phyloP scores from a whole-genome alignment of 192 early-diverging fungal species.

The Linnemannia schmuckeri region DNA sequence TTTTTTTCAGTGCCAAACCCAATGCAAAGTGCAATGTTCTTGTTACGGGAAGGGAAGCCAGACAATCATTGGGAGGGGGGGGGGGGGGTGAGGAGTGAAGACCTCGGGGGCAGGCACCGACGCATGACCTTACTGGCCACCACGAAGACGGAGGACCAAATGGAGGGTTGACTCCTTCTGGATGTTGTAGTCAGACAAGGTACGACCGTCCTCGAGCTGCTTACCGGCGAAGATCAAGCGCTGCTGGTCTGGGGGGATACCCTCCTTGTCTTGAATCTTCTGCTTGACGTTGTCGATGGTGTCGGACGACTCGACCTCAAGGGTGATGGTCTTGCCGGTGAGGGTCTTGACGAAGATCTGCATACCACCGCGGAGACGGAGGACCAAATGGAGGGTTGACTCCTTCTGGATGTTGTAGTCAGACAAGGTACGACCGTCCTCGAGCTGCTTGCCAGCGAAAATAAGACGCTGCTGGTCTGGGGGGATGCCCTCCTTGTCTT shows the following conservation, averaged over 20 bases:
- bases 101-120: neutral
- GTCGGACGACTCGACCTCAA: conserved; percentile 80
- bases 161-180: conserved; percentile 81
- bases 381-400: conserved; percentile 76
- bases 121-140: conserved; percentile 64
- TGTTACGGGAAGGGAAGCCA: neutral
- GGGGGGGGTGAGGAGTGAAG: neutral
- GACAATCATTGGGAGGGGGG: neutral
- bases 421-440: conserved; percentile 78
- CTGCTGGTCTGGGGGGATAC: conserved; percentile 85
- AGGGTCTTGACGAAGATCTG: conserved; percentile 88
- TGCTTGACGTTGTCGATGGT: conserved; percentile 87
- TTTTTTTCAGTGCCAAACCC: neutral
- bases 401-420: conserved; percentile 85
- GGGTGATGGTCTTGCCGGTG: conserved; percentile 97
- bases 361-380: conserved; percentile 79
- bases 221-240: conserved; percentile 86
- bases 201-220: conserved; percentile 83
- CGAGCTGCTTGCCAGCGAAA: conserved; percentile 86
- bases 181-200: conserved; percentile 80
- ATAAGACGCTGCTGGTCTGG: conserved; percentile 85
- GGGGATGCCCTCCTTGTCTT: conserved; percentile 85
- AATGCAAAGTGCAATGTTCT: neutral
- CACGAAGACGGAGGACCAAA: conserved; percentile 77
- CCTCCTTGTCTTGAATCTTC: conserved; percentile 88